Base-by-base conservation (phyloP, 331 rosid genomes). In the Malus hybrid region DNA sequence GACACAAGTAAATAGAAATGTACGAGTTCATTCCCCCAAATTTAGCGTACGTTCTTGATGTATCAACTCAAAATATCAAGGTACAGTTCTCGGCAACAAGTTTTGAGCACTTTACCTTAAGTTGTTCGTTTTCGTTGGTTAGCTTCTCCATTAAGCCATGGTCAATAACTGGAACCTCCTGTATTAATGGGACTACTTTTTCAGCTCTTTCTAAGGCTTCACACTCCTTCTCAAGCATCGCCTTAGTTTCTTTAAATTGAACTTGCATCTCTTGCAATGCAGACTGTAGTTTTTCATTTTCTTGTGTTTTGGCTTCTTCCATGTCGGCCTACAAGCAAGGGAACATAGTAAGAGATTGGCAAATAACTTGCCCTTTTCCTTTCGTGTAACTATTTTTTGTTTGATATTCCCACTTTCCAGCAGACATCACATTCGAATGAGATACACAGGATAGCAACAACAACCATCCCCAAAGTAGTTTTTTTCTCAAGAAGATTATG, bases 101-200 rank as follows among this genome's bases (percentile, higher is more conserved):
- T 48, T 75, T 79, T 39, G 73, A 70, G 69, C 76, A 73, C 50
- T 83, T 78, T 75, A 95, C 99, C 99, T 92, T 95, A 74, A 95
- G 99, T 75, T 90, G 91, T 82, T 95, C 97, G 73, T 95, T 95
- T 89, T 95, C 99, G 76, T 76, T 78, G 34, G 86, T 80, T 66
- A 95, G 93, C 85, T 89, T 90, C 84, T 88, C 96, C 78, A 92
- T 16, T 87, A 85, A 77, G 77, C 82, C 86, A 80, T 88, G 76
- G 84, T 95, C 99, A 78, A 95, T 81, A 88, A 89, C 97, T 44
- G 98, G 96, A 89, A 95, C 86, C 90, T 95, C 97, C 76, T 95
- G 94, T 81, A 95, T 81, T 58, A 89, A 68, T 52, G 98, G 97
- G n/a, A 63, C 87, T 72, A 55, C 84, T 86, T 90, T 96, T 33